These are phyloP conservation scores for Gremmenia infestans DNA, from an alignment of 2,329 filamentous ascomycete genomes.

Conservation along the genomic window DNA sequence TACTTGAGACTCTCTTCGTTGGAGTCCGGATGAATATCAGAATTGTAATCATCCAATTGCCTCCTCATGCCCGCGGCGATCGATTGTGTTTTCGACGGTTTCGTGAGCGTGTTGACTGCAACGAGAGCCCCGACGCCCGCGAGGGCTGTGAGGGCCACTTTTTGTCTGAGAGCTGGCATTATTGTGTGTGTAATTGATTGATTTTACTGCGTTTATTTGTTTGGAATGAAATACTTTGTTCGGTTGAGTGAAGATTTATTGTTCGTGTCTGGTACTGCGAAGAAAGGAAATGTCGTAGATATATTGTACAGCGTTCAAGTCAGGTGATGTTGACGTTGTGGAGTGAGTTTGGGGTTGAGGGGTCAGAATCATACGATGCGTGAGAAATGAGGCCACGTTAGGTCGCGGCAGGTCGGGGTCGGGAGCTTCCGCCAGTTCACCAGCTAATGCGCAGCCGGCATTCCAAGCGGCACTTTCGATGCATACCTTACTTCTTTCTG, in stretches of 20 bases:
- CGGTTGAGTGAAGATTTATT: not conserved
- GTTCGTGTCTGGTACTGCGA: not conserved
- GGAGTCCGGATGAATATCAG: slow-evolving; percentile 6
- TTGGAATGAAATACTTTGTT: not conserved
- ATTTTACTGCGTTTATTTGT: not conserved
- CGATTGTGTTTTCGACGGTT: slow-evolving; percentile 11
- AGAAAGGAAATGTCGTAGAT: not conserved
- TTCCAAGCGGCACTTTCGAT: not conserved
- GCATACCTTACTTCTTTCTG: too few species aligned
- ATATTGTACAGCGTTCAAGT: not conserved
- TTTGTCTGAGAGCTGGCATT: not conserved
- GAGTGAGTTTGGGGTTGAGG: not conserved
- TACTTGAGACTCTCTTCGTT: slow-evolving; percentile 12
- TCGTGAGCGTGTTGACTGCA: slow-evolving; percentile 10
- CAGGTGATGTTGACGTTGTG: not conserved
- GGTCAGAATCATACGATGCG: slow-evolving; percentile 2
- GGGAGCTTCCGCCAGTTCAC: not conserved
- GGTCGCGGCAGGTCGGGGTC: not conserved
- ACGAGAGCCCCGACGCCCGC: slow-evolving; percentile 14
- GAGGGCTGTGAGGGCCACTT: slow-evolving; percentile 13
- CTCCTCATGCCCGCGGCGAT: slow-evolving; percentile 14
- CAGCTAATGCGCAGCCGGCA: not conserved
- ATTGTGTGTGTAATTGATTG: not conserved
- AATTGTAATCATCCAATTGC: slow-evolving; percentile 18
- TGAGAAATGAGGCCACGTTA: slow-evolving; percentile 4